Conservation (phyloP, 2,329 filamentous ascomycete species). For the Didymella segeticola region DNA sequence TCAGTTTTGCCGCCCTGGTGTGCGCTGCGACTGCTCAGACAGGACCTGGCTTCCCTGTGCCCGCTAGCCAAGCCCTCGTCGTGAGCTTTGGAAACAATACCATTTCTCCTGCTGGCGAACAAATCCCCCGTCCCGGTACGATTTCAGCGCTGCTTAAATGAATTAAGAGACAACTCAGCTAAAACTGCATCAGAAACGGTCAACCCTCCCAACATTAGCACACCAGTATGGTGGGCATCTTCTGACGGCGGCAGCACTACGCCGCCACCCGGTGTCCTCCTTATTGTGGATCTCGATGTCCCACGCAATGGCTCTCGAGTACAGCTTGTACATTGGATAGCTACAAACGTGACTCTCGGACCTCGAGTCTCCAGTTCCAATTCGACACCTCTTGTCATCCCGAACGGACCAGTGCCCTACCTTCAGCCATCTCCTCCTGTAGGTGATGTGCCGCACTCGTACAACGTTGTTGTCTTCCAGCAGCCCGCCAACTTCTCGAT, state of each 20-base stretch:
- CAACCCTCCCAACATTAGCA: slow-evolving; percentile 34
- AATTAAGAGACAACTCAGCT: too few relatives aligned
- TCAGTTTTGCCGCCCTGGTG: slow-evolving; percentile 22
- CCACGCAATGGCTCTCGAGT: slow-evolving; percentile 38
- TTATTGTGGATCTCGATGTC: slow-evolving; percentile 44
- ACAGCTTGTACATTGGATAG: slow-evolving; percentile 42
- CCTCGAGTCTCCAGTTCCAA: slow-evolving; percentile 10
- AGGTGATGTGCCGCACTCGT: slow-evolving; percentile 38
- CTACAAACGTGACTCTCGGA: slow-evolving; percentile 31
- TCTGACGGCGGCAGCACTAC: neutral
- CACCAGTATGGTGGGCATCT: slow-evolving; percentile 21
- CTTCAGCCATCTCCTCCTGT: slow-evolving; percentile 35
- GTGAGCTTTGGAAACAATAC: slow-evolving; percentile 42
- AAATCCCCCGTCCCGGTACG: slow-evolving; percentile 42
- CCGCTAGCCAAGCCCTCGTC: slow-evolving; percentile 23
- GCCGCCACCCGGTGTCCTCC: slow-evolving; percentile 25
- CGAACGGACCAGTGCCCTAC: slow-evolving; percentile 25
- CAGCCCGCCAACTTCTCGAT: slow-evolving; percentile 35
- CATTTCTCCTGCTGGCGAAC: slow-evolving; percentile 42
- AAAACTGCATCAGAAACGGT: slow-evolving; percentile 28
- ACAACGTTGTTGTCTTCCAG: slow-evolving; percentile 37
- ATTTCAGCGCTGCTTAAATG: neutral
- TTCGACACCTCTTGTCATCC: slow-evolving; percentile 11
- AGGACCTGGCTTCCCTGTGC: slow-evolving; percentile 42
- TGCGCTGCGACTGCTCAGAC: slow-evolving; percentile 27